These are phyloP conservation scores for Oenanthe sinensis DNA, from an alignment of 129 eudicot species.

Conservation along the genomic window DNA sequence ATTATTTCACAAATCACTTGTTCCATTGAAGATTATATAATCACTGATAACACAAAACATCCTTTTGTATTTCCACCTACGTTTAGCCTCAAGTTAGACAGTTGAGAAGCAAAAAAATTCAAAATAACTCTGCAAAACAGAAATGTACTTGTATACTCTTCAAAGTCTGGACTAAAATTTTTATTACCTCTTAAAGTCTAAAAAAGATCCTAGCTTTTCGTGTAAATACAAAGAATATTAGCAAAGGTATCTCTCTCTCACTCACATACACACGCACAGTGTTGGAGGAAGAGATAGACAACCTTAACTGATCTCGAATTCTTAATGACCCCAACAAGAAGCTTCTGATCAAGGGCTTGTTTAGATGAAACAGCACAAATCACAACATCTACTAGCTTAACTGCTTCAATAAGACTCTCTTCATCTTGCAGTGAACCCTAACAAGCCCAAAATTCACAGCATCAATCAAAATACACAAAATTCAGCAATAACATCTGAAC, in stretches of 20 bases:
- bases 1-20: background rate
- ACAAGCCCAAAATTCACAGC: conserved; percentile 1
- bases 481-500: background rate
- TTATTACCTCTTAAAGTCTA: background rate
- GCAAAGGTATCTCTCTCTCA: background rate
- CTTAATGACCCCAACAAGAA: conserved; percentile 58
- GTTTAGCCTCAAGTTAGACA: background rate
- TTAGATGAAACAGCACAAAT: conserved; percentile 61
- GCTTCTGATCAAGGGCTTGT: conserved; percentile 75
- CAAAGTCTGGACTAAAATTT: background rate
- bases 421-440: conserved; percentile 93
- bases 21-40: background rate
- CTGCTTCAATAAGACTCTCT: conserved; percentile 47
- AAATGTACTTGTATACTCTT: background rate
- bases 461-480: background rate
- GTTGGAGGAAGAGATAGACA: background rate
- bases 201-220: background rate
- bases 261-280: background rate
- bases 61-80: background rate
- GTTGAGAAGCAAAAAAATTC: background rate
- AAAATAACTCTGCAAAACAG: background rate
- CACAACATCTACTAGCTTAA: conserved; percentile 63
- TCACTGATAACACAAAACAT: background rate
- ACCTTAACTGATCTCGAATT: conserved; percentile 64
- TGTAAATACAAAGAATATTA: background rate